Percentiles rank a stretch among this genome's conserved stretches.
These are phyloP conservation scores for Otatea glauca DNA, from an alignment of 176 grass and related monocot species.

Conservation along the genomic window DNA sequence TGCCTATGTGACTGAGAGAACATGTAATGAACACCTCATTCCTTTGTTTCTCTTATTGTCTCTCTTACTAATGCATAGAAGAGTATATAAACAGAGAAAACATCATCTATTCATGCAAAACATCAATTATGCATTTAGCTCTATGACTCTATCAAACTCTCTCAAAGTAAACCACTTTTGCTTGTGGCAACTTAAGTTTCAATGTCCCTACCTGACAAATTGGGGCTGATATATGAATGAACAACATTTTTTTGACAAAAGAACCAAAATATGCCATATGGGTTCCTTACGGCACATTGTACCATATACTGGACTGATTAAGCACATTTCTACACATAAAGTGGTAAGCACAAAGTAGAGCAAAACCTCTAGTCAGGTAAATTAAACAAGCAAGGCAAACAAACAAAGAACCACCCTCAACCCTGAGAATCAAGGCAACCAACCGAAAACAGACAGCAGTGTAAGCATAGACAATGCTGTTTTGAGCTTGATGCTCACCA, in stretches of 20 bases:
- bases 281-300: background rate
- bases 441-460: background rate
- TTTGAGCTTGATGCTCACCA: background rate
- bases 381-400: background rate
- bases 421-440: background rate
- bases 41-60: background rate
- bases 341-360: constrained; percentile 18
- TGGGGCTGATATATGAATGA: background rate
- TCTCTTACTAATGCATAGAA: background rate
- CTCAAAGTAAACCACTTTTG: background rate
- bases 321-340: background rate
- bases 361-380: constrained; percentile 1
- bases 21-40: background rate
- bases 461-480: background rate
- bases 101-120: constrained; percentile 3
- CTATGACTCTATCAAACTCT: background rate
- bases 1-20: background rate
- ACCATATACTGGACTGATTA: background rate
- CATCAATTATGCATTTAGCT: background rate
- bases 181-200: constrained; percentile 1
- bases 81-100: background rate
- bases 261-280: background rate
- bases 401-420: background rate
- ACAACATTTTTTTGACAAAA: background rate
- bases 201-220: constrained; percentile 7